Evolutionary conservation across 2,329 filamentous ascomycete species (phyloP).

Genomic region (Ceratocystiopsis brevicomis): DNA sequence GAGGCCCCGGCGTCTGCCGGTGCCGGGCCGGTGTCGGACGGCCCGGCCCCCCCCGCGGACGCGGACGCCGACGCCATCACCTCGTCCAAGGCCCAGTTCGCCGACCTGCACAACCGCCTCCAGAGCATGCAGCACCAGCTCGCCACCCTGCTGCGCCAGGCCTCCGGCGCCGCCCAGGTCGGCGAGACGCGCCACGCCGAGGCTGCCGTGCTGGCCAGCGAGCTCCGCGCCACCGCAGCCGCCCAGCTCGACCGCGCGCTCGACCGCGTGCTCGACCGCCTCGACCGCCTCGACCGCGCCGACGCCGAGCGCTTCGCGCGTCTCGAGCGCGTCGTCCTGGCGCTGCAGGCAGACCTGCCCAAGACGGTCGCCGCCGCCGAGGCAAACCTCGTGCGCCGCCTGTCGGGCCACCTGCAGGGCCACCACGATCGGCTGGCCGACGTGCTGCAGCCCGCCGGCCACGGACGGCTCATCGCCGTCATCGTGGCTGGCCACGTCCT

Average conservation of each 20-base stretch:
- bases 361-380: slow-evolving; percentile 31
- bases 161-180: slow-evolving; percentile 30
- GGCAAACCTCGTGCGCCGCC: slow-evolving; percentile 31
- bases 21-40: too few species aligned
- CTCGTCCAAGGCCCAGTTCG: slow-evolving; percentile 46
- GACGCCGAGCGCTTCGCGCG: slow-evolving; percentile 26
- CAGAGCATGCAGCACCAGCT: slow-evolving; percentile 55
- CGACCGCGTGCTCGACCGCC: slow-evolving; percentile 21
- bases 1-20: slow-evolving; percentile 8
- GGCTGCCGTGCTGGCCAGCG: slow-evolving; percentile 25
- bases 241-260: slow-evolving; percentile 26
- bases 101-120: slow-evolving; percentile 68
- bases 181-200: slow-evolving; percentile 40
- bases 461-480: slow-evolving; percentile 42
- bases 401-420: slow-evolving; percentile 14
- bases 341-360: slow-evolving; percentile 34
- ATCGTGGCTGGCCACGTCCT: slow-evolving; percentile 58
- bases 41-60: slow-evolving; percentile 18
- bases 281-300: slow-evolving; percentile 22
- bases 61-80: slow-evolving; percentile 26
- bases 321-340: slow-evolving; percentile 39
- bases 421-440: slow-evolving; percentile 32
- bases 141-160: slow-evolving; percentile 37
- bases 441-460: slow-evolving; percentile 26
- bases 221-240: background rate